These are phyloP conservation scores for Trichophyton schoenleinii DNA, from an alignment of 2,329 filamentous ascomycete species.

Conservation along the genomic window DNA sequence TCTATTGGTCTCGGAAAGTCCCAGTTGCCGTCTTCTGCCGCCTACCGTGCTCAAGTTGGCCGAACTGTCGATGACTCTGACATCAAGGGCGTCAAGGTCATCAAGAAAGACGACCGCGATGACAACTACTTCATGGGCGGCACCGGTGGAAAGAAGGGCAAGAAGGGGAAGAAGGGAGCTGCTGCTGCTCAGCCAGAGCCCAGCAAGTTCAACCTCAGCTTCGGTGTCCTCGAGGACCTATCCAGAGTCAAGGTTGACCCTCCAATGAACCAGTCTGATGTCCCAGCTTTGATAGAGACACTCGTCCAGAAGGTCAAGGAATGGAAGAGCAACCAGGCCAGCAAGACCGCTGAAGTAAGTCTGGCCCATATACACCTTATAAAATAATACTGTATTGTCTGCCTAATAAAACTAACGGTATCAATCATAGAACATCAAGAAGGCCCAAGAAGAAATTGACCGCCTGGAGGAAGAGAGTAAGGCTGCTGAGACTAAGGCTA, in stretches of 20 bases:
- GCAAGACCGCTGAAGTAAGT: constrained; percentile 79
- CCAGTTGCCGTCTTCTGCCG: constrained; percentile 43
- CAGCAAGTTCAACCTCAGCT: constrained; percentile 69
- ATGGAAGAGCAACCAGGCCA: constrained; percentile 84
- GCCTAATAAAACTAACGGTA: constrained; percentile 6
- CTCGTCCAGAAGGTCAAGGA: constrained; percentile 79
- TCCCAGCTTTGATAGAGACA: constrained; percentile 70
- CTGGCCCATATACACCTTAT: not conserved
- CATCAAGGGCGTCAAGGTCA: constrained; percentile 71
- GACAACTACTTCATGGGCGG: constrained; percentile 69
- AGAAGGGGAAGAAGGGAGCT: constrained; percentile 60
- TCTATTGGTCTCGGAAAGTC: constrained; percentile 41
- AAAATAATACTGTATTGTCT: not conserved
- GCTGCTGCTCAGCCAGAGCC: constrained; percentile 37
- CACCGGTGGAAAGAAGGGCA: constrained; percentile 75
- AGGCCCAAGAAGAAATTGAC: constrained; percentile 91
- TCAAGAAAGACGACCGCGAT: constrained; percentile 76
- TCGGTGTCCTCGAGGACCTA: constrained; percentile 85
- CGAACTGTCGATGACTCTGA: constrained; percentile 74
- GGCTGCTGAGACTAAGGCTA: constrained; percentile 32
- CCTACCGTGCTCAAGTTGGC: constrained; percentile 64
- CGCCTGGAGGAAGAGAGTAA: constrained; percentile 62
- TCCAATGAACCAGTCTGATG: constrained; percentile 72
- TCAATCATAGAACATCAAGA: constrained; percentile 68
- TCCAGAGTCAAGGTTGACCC: constrained; percentile 72